These are phyloP conservation scores for Penicillium psychrofluorescens DNA, from an alignment of 495 filamentous ascomycete genomes.

Conservation along the genomic window DNA sequence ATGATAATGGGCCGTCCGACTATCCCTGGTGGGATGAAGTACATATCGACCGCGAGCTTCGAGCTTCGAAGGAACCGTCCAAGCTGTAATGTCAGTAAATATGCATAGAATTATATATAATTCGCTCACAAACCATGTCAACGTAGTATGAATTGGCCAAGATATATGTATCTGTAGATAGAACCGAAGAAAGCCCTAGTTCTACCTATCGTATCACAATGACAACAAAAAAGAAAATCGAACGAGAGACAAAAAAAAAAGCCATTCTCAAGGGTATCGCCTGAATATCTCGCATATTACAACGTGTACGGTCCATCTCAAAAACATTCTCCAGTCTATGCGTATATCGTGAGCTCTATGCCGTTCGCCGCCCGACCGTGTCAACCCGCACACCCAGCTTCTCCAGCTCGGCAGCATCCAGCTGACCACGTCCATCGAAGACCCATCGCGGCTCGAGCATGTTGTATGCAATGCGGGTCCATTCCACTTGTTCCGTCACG, in stretches of 20 bases:
- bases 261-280: too few species aligned
- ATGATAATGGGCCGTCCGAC: constrained; percentile 5
- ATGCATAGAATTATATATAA: neutral
- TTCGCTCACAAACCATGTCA: too few species aligned
- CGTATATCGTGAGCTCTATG: neutral
- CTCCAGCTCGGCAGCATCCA: constrained; percentile 49
- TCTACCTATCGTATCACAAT: too few species aligned
- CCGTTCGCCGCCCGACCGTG: constrained; percentile 12
- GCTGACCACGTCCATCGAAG: constrained; percentile 62
- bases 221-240: too few species aligned
- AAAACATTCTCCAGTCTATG: too few species aligned
- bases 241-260: too few species aligned
- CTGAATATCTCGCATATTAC: too few species aligned
- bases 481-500: constrained; percentile 36
- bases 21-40: constrained; percentile 22
- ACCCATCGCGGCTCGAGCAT: constrained; percentile 65
- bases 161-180: too few species aligned
- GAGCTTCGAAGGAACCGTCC: neutral
- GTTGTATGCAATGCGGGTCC: constrained; percentile 39
- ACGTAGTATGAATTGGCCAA: too few species aligned
- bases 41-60: constrained; percentile 6
- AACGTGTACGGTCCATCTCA: too few species aligned
- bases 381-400: constrained; percentile 44
- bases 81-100: neutral
- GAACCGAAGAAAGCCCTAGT: too few species aligned